Evolutionary conservation across 225 moss, liverwort and hornwort genomes (phyloP).

Genomic region (Marchantia polymorpha): DNA sequence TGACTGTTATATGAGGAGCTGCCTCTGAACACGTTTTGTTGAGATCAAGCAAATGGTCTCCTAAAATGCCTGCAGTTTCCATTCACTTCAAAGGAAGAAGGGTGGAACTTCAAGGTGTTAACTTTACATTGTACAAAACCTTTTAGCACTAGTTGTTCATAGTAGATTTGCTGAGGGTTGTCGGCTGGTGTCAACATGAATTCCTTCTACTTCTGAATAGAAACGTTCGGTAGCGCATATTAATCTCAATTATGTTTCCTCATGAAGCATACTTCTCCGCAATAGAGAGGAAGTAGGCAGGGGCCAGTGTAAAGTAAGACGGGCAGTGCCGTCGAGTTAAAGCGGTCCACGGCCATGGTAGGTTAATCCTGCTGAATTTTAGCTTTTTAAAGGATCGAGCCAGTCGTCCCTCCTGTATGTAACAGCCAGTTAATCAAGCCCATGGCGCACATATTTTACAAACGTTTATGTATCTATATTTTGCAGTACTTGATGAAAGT

Average conservation of each 20-base stretch:
- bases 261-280: background rate
- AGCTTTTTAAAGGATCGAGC: background rate
- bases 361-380: background rate
- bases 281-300: background rate
- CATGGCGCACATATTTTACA: no score
- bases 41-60: background rate
- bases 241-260: background rate
- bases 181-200: background rate
- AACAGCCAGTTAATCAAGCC: background rate
- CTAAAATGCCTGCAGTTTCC: background rate
- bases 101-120: background rate
- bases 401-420: background rate
- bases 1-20: slow-evolving; percentile 12
- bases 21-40: background rate
- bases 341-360: background rate
- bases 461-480: no score
- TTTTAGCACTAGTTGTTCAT: background rate
- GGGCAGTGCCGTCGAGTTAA: background rate
- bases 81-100: background rate
- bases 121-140: background rate
- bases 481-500: no score
- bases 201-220: background rate
- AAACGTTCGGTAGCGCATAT: background rate
- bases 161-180: background rate
- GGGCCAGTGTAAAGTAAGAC: background rate